These are phyloP conservation scores for Venturia asperata DNA, from an alignment of 2,329 filamentous ascomycete species.

Conservation along the genomic window DNA sequence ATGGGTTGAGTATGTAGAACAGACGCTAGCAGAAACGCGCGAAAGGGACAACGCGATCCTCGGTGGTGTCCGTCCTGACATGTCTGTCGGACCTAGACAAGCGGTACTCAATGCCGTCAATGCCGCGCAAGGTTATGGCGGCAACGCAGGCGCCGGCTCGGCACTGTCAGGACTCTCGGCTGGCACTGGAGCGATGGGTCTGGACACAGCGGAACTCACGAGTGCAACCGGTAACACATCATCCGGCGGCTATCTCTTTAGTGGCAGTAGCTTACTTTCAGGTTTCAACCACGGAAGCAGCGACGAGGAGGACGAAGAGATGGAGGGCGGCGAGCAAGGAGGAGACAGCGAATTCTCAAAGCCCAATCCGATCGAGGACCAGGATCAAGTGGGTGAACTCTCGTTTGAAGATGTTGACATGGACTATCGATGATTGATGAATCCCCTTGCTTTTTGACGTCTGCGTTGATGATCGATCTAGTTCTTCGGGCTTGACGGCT, in stretches of 20 bases:
- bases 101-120: constrained; percentile 56
- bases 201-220: constrained; percentile 59
- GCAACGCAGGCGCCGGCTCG: constrained; percentile 27
- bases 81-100: constrained; percentile 71
- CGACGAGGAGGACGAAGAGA: constrained; percentile 93
- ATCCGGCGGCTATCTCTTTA: constrained; percentile 17
- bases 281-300: constrained; percentile 93
- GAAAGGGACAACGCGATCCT: constrained; percentile 98
- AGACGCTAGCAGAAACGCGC: constrained; percentile 82
- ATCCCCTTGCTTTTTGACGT: constrained; percentile 8
- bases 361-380: constrained; percentile 34
- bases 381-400: constrained; percentile 61
- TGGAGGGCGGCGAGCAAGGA: constrained; percentile 76
- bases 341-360: constrained; percentile 38
- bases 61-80: constrained; percentile 86
- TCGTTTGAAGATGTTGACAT: constrained; percentile 56
- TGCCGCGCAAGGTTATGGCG: constrained; percentile 50
- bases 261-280: constrained; percentile 52
- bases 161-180: constrained; percentile 69
- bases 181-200: constrained; percentile 48
- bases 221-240: constrained; percentile 57
- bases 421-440: constrained; percentile 45
- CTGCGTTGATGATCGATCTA: constrained; percentile 10
- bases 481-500: not conserved
- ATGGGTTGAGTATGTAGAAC: constrained; percentile 94